Evolutionary conservation across 2,329 filamentous ascomycete species (phyloP).

Genomic region (Aspergillus oerlinghausenensis): DNA sequence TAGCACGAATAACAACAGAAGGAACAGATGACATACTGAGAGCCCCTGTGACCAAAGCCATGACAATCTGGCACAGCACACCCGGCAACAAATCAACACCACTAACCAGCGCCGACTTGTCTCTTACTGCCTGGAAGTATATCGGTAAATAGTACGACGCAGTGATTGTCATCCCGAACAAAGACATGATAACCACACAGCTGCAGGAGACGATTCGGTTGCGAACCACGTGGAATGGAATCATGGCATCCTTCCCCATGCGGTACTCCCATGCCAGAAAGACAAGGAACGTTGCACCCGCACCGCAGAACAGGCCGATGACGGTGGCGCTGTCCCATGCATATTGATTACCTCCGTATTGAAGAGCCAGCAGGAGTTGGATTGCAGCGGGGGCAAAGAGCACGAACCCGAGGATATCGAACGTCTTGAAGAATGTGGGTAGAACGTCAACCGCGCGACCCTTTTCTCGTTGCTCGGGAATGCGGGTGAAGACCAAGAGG

Average conservation of each 20-base stretch:
- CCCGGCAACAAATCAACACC: constrained; percentile 24
- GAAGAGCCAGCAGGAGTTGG: constrained; percentile 44
- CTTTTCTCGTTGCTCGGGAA: constrained; percentile 13
- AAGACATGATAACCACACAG: constrained; percentile 24
- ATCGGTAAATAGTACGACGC: constrained; percentile 45
- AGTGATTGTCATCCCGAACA: constrained; percentile 31
- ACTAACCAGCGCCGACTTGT: constrained; percentile 21
- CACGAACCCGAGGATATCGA: constrained; percentile 19
- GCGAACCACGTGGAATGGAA: constrained; percentile 22
- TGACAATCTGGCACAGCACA: constrained; percentile 30
- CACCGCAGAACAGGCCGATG: constrained; percentile 46
- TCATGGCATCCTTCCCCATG: constrained; percentile 40
- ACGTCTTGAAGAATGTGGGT: constrained; percentile 7
- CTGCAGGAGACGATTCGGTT: constrained; percentile 17
- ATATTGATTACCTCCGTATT: constrained; percentile 40
- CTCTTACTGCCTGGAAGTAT: constrained; percentile 45
- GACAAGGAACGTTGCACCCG: constrained; percentile 32
- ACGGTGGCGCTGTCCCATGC: constrained; percentile 38
- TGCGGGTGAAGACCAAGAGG: constrained; percentile 23
- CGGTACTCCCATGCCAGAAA: constrained; percentile 39
- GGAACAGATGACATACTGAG: constrained; percentile 20
- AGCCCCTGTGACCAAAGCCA: constrained; percentile 29
- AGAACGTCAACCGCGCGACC: constrained; percentile 7
- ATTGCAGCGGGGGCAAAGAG: constrained; percentile 31
- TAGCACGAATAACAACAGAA: background rate